A percentile compares a stretch with the other conserved stretches of the same genome.
These are phyloP conservation scores for Rossbeevera mucosa DNA, from an alignment of 768 basidiomycete species.

Conservation along the genomic window DNA sequence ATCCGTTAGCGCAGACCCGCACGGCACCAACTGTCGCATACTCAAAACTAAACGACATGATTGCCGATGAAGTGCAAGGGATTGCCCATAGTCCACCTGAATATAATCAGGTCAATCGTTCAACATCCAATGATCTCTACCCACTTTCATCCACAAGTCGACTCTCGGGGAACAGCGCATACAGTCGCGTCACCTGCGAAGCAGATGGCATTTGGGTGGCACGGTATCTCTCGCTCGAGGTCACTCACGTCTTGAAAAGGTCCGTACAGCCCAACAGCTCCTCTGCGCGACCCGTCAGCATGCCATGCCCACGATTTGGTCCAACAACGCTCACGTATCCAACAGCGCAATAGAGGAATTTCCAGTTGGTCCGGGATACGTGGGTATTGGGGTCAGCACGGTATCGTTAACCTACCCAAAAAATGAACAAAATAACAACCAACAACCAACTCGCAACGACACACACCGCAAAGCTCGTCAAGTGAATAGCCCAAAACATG, in stretches of 20 bases:
- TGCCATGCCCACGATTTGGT: background rate
- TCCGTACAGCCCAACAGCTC: conserved; percentile 66
- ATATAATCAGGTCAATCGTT: background rate
- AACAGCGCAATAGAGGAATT: conserved; percentile 64
- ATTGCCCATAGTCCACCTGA: conserved; percentile 69
- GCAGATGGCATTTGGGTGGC: background rate
- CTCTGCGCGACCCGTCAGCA: conserved; percentile 38
- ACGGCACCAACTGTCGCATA: conserved; percentile 25
- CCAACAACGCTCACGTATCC: conserved; percentile 55
- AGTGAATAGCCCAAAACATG: conserved; percentile 68
- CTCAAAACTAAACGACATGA: conserved; percentile 70
- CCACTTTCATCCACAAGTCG: conserved; percentile 63
- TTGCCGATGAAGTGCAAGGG: conserved; percentile 58
- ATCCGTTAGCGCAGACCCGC: background rate
- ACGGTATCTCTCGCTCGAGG: background rate
- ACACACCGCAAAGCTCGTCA: conserved; percentile 51
- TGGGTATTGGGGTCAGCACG: conserved; percentile 49
- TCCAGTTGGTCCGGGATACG: conserved; percentile 53
- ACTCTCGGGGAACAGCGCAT: conserved; percentile 52
- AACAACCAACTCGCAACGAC: background rate
- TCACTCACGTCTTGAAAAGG: conserved; percentile 68
- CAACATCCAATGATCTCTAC: conserved; percentile 11
- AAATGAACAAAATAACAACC: conserved; percentile 2
- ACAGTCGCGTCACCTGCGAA: conserved; percentile 62
- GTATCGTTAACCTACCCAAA: conserved; percentile 52